These are phyloP conservation scores for Raphidocelis subcapitata DNA, from an alignment of 139 green algal genomes.

Conservation along the genomic window DNA sequence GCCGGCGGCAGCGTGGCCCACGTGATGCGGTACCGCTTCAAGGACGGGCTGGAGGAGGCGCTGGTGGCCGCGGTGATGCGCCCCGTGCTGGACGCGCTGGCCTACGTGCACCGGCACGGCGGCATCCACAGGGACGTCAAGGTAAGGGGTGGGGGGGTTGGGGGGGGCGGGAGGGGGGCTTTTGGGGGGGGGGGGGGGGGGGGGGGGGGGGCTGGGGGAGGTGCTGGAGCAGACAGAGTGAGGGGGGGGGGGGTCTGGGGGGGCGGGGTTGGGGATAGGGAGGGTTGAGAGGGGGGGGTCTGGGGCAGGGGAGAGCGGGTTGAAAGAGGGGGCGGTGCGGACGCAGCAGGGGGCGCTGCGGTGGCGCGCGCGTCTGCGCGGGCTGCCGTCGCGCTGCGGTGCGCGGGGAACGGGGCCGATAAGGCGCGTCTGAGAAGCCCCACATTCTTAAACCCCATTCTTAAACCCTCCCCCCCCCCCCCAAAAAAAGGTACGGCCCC, in stretches of 20 bases:
- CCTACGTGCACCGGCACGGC: slow-evolving; percentile 27
- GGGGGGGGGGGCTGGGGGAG: not conserved
- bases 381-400: too few relatives aligned
- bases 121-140: slow-evolving; percentile 83
- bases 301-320: slow-evolving; percentile 9
- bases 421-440: not conserved
- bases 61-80: slow-evolving; percentile 89
- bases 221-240: not conserved
- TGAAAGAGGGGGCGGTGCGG: slow-evolving; percentile 91
- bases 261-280: not conserved
- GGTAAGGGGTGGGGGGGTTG: slow-evolving; percentile 95
- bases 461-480: slow-evolving; percentile 5
- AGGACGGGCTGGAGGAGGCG: slow-evolving; percentile 63
- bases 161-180: slow-evolving; percentile 88
- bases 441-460: not conserved
- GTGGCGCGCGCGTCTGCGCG: not conserved
- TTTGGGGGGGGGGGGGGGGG: slow-evolving; percentile 78
- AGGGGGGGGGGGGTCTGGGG: not conserved
- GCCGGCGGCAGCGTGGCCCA: slow-evolving; percentile 67
- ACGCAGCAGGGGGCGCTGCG: slow-evolving; percentile 50
- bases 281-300: not conserved
- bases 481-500: slow-evolving; percentile 55
- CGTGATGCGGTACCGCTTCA: slow-evolving; percentile 82
- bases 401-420: too few relatives aligned
- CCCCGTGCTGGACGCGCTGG: slow-evolving; percentile 23